Evolutionary conservation across 2,329 filamentous ascomycete genomes (phyloP).

Genomic region (Xylaria sp.): DNA sequence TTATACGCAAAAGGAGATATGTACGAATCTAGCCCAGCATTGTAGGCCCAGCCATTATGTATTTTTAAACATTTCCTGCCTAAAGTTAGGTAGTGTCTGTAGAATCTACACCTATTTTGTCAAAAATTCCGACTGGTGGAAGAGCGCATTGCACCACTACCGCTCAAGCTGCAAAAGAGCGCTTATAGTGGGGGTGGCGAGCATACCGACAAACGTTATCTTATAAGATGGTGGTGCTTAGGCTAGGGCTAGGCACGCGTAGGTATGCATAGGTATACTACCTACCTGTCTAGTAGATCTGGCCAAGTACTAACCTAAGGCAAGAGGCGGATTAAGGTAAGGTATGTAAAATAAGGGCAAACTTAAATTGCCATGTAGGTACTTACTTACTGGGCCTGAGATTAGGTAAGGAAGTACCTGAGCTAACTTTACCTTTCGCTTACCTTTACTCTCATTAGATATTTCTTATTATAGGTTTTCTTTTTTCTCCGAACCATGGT

Average conservation of each 20-base stretch:
- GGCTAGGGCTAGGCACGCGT: not conserved
- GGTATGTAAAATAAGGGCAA: too few relatives aligned
- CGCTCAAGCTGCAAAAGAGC: conserved; percentile 12
- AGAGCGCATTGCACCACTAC: conserved; percentile 1
- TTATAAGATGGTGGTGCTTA: not conserved
- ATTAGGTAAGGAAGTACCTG: too few relatives aligned
- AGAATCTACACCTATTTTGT: not conserved
- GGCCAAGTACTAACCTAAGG: not conserved
- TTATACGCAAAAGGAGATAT: not conserved
- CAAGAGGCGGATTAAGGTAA: not conserved
- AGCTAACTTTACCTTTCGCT: too few relatives aligned
- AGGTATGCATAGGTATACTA: not conserved
- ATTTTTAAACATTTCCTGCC: not conserved
- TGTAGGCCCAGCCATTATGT: not conserved
- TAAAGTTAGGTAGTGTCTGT: conserved; percentile 3
- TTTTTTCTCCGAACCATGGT: conserved; percentile 21
- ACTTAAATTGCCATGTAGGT: too few relatives aligned
- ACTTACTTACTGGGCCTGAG: too few relatives aligned
- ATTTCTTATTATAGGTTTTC: not conserved
- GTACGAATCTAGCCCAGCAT: not conserved
- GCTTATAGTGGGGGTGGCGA: conserved; percentile 10
- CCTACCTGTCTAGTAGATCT: not conserved
- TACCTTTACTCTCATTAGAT: too few relatives aligned
- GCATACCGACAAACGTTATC: not conserved
- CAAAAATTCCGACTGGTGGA: conserved; percentile 1